Percentiles rank a stretch among this genome's conserved stretches.
Evolutionary conservation across 345 rosid species (phyloP).

Genomic region (Hypericum androsaemum): DNA sequence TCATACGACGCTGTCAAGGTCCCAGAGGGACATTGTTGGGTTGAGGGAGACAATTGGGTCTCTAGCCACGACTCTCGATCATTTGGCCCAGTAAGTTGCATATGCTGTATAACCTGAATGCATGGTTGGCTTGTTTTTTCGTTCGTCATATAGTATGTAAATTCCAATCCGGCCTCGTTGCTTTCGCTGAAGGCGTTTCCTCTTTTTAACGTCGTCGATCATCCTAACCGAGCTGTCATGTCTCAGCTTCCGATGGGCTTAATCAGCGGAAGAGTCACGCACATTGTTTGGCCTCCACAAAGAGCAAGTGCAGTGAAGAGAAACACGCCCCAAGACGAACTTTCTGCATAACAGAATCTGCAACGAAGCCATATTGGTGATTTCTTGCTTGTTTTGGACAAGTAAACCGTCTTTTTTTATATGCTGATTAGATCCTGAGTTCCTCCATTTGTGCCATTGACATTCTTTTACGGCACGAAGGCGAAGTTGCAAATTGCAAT

Average conservation of each 20-base stretch:
- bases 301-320: slow-evolving; percentile 38
- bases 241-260: slow-evolving; percentile 79
- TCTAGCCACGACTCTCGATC: slow-evolving; percentile 69
- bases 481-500: too few relatives aligned
- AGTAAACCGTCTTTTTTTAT: too few relatives aligned
- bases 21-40: slow-evolving; percentile 91
- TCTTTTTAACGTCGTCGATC: background rate
- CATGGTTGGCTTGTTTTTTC: background rate
- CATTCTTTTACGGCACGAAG: too few relatives aligned
- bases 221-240: slow-evolving; percentile 7
- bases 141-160: background rate
- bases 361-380: too few relatives aligned
- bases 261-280: slow-evolving; percentile 57
- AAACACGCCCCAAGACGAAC: slow-evolving; percentile 11
- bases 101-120: background rate
- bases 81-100: slow-evolving; percentile 72
- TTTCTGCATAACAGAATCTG: slow-evolving; percentile 3
- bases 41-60: slow-evolving; percentile 71
- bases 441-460: too few relatives aligned
- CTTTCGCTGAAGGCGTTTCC: background rate
- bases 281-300: slow-evolving; percentile 71
- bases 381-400: too few relatives aligned
- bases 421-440: too few relatives aligned
- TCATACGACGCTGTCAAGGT: slow-evolving; percentile 47
- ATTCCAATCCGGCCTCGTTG: background rate